Conservation (phyloP, 2,329 filamentous ascomycete genomes). For the Arthrobotrys conoides region DNA sequence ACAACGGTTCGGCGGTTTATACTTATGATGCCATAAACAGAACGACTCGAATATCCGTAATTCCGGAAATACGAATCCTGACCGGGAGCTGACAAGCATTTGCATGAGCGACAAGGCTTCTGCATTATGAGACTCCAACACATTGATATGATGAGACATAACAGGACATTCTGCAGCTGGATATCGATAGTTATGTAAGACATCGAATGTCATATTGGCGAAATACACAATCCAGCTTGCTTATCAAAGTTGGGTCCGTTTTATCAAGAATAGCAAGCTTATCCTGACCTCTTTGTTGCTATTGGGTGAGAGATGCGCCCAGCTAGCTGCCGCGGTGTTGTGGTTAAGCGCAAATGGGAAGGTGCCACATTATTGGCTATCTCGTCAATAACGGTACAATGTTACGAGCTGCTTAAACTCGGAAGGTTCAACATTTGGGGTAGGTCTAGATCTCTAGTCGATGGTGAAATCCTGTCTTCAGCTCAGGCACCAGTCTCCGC, state of each 20-base stretch:
- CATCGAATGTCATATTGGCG: not conserved
- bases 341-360: conserved; percentile 37
- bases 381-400: conserved; percentile 30
- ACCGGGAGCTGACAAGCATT: too few species aligned
- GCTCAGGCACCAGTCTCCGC: conserved; percentile 33
- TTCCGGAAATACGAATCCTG: too few species aligned
- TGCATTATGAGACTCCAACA: too few species aligned
- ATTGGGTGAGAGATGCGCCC: conserved; percentile 13
- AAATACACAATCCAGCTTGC: not conserved
- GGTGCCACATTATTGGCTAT: conserved; percentile 29
- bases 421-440: conserved; percentile 36
- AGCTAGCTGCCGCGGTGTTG: conserved; percentile 4
- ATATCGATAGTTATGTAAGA: not conserved
- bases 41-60: too few species aligned
- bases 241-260: not conserved
- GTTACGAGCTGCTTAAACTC: conserved; percentile 43
- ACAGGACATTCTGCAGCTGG: not conserved
- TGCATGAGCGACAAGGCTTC: too few species aligned
- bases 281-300: not conserved
- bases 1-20: too few species aligned
- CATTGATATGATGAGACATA: not conserved
- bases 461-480: conserved; percentile 31
- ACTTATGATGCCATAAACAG: too few species aligned
- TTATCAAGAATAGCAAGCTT: conserved; percentile 6
- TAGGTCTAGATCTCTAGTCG: conserved; percentile 30